These are phyloP conservation scores for Colletotrichum truncatum DNA, from an alignment of 2,329 filamentous ascomycete genomes.

Conservation along the genomic window DNA sequence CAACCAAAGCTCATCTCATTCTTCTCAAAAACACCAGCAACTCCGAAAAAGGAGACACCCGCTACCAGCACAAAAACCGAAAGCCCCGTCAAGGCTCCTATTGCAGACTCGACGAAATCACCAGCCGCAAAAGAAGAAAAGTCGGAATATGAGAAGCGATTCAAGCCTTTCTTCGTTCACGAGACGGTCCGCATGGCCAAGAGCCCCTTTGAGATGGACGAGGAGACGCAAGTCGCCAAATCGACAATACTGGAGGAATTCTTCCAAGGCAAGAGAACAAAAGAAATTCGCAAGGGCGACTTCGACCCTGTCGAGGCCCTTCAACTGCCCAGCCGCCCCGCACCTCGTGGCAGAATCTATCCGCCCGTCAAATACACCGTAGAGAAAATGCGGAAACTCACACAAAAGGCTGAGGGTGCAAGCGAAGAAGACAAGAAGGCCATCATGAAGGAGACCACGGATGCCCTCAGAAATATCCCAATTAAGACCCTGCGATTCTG, in stretches of 20 bases:
- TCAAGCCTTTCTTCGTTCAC: conserved; percentile 84
- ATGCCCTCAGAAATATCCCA: conserved; percentile 61
- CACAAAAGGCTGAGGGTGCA: conserved; percentile 46
- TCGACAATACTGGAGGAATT: conserved; percentile 62
- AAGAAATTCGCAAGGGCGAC: conserved; percentile 42
- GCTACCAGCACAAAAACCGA: background rate
- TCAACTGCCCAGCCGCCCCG: conserved; percentile 48
- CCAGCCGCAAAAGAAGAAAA: conserved; percentile 35
- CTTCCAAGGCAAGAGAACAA: conserved; percentile 53
- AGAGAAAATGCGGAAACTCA: conserved; percentile 59
- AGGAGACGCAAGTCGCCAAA: conserved; percentile 62
- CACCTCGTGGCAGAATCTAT: conserved; percentile 55
- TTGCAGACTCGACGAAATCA: conserved; percentile 21
- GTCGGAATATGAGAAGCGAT: conserved; percentile 73
- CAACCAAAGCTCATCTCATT: conserved; percentile 54
- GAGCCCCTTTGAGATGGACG: conserved; percentile 65
- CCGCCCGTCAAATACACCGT: conserved; percentile 70
- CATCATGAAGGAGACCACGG: conserved; percentile 42
- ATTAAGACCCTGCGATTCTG: conserved; percentile 71
- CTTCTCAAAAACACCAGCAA: conserved; percentile 53
- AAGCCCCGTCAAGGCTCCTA: background rate
- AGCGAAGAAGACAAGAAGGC: conserved; percentile 47
- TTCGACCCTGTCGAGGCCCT: conserved; percentile 59
- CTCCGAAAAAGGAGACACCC: conserved; percentile 47
- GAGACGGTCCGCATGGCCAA: conserved; percentile 77